Base-by-base conservation (phyloP, 2,329 filamentous ascomycete species). In the Cladophialophora psammophila region DNA sequence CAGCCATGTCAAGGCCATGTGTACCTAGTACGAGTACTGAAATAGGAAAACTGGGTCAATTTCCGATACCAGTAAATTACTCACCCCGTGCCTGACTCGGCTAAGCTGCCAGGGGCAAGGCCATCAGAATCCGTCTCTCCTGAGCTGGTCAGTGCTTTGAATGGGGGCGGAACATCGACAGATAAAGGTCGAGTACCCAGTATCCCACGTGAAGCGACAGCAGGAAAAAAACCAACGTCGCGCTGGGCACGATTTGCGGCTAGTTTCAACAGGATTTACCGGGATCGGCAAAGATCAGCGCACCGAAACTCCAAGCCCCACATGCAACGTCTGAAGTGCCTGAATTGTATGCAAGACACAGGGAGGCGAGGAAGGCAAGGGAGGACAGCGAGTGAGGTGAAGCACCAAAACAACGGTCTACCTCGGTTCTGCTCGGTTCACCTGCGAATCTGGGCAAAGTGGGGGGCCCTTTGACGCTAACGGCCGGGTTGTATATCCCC, bases 31-130 rank as follows among this genome's bases (percentile, higher is more conserved):
- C n/a, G n/a, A 42, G n/a, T 35, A 20, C 52, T 36, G 20, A 20
- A n/a, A 36, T 3, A 12, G 15, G 26, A 12, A 35, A 55, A 55
- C 10, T n/a, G 8, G n/a, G 31, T 12, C 26, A 55, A 55, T 55
- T 35, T 55, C 52, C 52, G 52, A 35, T 6, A 20, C 8, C 52
- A n/a, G 52, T 6, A 55, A 36, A 55, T 55, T 55, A 26, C 45
- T 10, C 3, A 20, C 26, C 26, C 26, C 18, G 52, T 34, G 13
- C 31, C 8, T 55, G 52, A 12, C 34, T 55, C 31, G 52, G n/a
- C 34, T n/a, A 35, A n/a, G 35, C 8, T 15, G 52, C 31, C 13
- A 55, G 8, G 8, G 18, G 18, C 45, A 9, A 26, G 45, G 10
- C 45, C 18, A n/a, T 31, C 35, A 10, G 12, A 26, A 26, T 2